phyloP scores from a whole-genome alignment of 2,329 filamentous ascomycete genomes.

The Sordariomycetes sp. region DNA sequence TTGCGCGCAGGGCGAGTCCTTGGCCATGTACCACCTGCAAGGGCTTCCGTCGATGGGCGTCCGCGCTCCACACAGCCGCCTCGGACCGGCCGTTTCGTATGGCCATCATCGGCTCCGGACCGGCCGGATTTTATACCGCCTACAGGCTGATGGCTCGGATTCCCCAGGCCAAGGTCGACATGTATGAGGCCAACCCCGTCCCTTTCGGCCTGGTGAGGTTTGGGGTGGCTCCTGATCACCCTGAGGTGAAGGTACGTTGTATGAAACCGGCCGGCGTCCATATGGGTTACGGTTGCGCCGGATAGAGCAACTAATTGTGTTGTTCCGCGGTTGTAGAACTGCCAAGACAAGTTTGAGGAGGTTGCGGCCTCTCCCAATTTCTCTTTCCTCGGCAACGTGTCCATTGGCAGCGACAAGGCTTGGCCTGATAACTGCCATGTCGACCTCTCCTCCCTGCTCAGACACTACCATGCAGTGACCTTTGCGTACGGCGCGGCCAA shows the following conservation, averaged over 20 bases:
- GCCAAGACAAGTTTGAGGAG: conserved; percentile 84
- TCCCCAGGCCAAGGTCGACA: conserved; percentile 63
- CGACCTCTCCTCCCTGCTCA: conserved; percentile 53
- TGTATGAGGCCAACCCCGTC: conserved; percentile 91
- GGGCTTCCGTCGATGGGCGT: neutral
- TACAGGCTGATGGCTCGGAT: conserved; percentile 72
- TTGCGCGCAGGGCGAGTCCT: neutral
- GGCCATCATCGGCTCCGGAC: conserved; percentile 84
- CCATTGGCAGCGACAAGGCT: conserved; percentile 44
- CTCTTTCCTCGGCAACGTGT: conserved; percentile 81
- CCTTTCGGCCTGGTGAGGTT: conserved; percentile 88
- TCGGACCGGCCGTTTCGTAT: conserved; percentile 52
- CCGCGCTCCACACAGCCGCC: conserved; percentile 5
- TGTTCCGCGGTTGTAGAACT: conserved; percentile 49
- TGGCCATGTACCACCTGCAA: neutral
- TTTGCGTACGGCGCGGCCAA: conserved; percentile 87
- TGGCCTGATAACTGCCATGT: conserved; percentile 33
- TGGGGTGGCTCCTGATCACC: conserved; percentile 95
- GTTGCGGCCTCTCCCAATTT: conserved; percentile 74
- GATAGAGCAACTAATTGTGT: neutral
- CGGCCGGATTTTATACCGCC: conserved; percentile 90
- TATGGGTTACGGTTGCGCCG: neutral
- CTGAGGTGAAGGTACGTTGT: conserved; percentile 85
- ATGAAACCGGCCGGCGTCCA: neutral
- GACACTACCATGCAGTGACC: conserved; percentile 82